Percentiles rank a stretch among this genome's conserved stretches.
Evolutionary conservation across 2,329 filamentous ascomycete species (phyloP).

Genomic region (Zasmidium citrigriseum): DNA sequence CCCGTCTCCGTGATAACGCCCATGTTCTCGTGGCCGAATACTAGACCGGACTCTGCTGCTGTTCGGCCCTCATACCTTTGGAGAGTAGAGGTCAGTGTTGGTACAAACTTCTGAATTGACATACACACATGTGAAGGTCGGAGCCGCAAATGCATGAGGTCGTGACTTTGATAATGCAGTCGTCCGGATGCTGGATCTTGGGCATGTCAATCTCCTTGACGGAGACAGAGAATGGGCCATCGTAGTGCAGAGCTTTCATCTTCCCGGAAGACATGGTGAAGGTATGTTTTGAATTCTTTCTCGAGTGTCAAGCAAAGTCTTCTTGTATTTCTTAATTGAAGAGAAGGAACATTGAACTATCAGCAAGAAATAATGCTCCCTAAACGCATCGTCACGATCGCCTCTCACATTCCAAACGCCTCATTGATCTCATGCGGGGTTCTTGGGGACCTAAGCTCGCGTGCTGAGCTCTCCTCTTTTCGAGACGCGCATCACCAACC

Average conservation of each 20-base stretch:
- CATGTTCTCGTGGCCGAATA: slow-evolving; percentile 57
- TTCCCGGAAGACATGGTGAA: slow-evolving; percentile 16
- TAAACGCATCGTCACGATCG: neutral
- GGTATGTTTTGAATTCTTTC: slow-evolving; percentile 56
- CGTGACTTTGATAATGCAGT: slow-evolving; percentile 66
- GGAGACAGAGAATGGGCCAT: slow-evolving; percentile 51
- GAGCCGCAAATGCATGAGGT: slow-evolving; percentile 53
- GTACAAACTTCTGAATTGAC: slow-evolving; percentile 49
- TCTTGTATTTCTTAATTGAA: neutral
- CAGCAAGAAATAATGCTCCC: neutral
- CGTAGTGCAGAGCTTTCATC: slow-evolving; percentile 66
- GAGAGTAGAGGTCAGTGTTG: too few relatives aligned
- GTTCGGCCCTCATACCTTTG: slow-evolving; percentile 68
- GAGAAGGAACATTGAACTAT: too few relatives aligned
- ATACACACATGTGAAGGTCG: slow-evolving; percentile 33
- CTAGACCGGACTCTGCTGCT: slow-evolving; percentile 62
- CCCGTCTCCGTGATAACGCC: slow-evolving; percentile 51
- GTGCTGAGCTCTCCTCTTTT: slow-evolving; percentile 2
- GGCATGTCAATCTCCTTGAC: slow-evolving; percentile 62
- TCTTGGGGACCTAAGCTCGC: slow-evolving; percentile 4
- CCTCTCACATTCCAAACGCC: neutral
- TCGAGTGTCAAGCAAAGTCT: slow-evolving; percentile 42
- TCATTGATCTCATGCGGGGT: slow-evolving; percentile 14
- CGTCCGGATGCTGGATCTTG: slow-evolving; percentile 63
- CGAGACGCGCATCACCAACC: neutral